Evolutionary conservation across 2,329 filamentous ascomycete genomes (phyloP), one percentile per base, ranked within the genome.

Genomic region (Colletotrichum navitas): DNA sequence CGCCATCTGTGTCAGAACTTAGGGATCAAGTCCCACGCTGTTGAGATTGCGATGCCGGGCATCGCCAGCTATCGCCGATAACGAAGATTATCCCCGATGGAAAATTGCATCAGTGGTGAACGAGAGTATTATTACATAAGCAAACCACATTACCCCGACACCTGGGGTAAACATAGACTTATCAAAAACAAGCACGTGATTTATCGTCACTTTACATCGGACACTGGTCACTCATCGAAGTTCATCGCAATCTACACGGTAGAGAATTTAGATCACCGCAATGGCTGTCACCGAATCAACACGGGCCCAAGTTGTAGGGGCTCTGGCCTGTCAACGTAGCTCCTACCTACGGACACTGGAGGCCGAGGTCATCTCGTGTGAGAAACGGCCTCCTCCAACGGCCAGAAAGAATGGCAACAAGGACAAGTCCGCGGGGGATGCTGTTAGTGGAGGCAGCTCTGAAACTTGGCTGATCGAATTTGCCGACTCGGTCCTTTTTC

Each of bases 381-480:
- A 75, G 21, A 78, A 78, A 55, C 71, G 72, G 21, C 58, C 65
- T 0, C 72, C 74, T 1, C 65, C 74, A 4, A 52, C 66, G 2
- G 62, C 71, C 24, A 63, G 52, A 0, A 52, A 64, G 16, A 72
- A 74, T n/a, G 52, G 68, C 43, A 54, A 43, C 51, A 76, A 78
- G 41, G 74, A 74, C 1, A 75, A 77, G 49, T 39, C 72, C n/a
- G 66, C 55, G 6, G 21, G 43, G 18, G 45, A 73, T 1, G 36
- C 67, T 1, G 54, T 54, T 7, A 24, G 45, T 1, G 64, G 60
- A 16, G 45, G 7, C 26, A 36, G 4, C 24, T 45, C 62, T 2
- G 76, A 79, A 21, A 67, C 68, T 47, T 80, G 79, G 79, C 54
- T 79, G 2, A 74, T 80, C 8, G 79, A 80, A 29, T 80, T 76